A percentile compares a stretch with the other conserved stretches of the same genome.
Conservation (phyloP, 768 basidiomycete species). For the Baorangia bicolor region DNA sequence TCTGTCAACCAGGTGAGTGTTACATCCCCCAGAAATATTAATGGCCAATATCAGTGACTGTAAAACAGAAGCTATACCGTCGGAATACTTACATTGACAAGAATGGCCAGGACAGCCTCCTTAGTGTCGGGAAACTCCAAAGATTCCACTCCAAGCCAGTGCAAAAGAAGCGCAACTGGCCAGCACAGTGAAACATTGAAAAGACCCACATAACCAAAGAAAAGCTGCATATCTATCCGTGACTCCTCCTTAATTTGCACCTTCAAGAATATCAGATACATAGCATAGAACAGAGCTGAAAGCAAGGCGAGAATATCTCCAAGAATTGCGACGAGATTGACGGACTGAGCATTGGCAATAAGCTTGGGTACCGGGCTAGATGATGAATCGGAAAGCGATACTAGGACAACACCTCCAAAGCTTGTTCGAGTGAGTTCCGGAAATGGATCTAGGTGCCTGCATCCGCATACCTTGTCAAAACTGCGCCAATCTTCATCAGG, state of each 20-base stretch:
- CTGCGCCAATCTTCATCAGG: conserved; percentile 69
- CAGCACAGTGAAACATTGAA: conserved; percentile 77
- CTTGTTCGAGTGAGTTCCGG: conserved; percentile 37
- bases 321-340: conserved; percentile 35
- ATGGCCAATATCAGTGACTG: not conserved
- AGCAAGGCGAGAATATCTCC: conserved; percentile 85
- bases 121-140: conserved; percentile 65
- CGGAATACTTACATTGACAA: conserved; percentile 51
- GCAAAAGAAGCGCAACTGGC: conserved; percentile 77
- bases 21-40: not conserved
- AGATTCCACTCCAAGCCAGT: conserved; percentile 67
- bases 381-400: conserved; percentile 83
- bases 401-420: conserved; percentile 79
- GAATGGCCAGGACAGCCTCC: conserved; percentile 47
- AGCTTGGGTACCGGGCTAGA: conserved; percentile 6
- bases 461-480: conserved; percentile 65
- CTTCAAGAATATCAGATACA: conserved; percentile 89
- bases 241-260: conserved; percentile 79
- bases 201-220: conserved; percentile 92
- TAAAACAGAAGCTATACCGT: not conserved
- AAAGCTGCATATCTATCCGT: conserved; percentile 88
- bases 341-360: conserved; percentile 13
- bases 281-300: conserved; percentile 85
- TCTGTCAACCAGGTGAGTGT: conserved; percentile 42
- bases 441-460: not conserved